Conservation (phyloP, 176 grass and related monocot species). For the Oryza punctata region DNA sequence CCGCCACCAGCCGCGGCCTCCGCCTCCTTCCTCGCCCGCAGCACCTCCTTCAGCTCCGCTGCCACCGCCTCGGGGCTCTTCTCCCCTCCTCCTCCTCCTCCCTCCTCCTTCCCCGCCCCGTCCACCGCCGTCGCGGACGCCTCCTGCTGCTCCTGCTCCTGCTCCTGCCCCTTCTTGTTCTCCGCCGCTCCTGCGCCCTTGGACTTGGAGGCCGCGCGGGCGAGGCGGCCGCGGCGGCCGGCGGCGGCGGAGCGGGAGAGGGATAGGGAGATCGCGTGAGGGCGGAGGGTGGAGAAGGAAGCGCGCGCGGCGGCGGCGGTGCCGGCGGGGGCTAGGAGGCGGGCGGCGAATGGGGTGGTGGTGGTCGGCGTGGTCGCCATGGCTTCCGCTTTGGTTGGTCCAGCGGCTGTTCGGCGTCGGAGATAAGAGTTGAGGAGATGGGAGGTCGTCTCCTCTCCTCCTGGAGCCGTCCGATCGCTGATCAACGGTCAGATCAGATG, state of each 20-base stretch:
- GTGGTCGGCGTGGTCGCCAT: constrained; percentile 39
- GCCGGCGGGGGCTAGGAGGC: constrained; percentile 28
- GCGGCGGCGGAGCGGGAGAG: neutral
- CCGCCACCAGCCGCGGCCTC: constrained; percentile 23
- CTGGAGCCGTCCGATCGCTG: neutral
- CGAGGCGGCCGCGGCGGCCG: neutral
- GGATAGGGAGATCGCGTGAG: neutral
- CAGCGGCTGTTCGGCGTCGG: constrained; percentile 15
- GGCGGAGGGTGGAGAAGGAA: neutral
- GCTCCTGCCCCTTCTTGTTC: constrained; percentile 39
- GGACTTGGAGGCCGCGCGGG: constrained; percentile 21
- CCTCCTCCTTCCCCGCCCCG: neutral
- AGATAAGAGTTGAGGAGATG: constrained; percentile 38
- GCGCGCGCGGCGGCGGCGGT: neutral
- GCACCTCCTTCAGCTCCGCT: constrained; percentile 84
- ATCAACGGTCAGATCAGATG: neutral
- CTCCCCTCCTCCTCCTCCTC: neutral
- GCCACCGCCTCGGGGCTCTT: constrained; percentile 54
- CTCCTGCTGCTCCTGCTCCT: constrained; percentile 37
- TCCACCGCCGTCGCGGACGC: neutral
- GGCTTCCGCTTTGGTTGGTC: constrained; percentile 25
- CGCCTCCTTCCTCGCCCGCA: constrained; percentile 62
- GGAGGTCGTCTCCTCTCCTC: neutral
- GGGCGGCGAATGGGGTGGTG: constrained; percentile 26
- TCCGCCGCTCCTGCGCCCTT: constrained; percentile 46